Evolutionary conservation across 2,329 filamentous ascomycete genomes (phyloP), one percentile per base, ranked within the genome.

Genomic region (Trichoderma afroharzianum): DNA sequence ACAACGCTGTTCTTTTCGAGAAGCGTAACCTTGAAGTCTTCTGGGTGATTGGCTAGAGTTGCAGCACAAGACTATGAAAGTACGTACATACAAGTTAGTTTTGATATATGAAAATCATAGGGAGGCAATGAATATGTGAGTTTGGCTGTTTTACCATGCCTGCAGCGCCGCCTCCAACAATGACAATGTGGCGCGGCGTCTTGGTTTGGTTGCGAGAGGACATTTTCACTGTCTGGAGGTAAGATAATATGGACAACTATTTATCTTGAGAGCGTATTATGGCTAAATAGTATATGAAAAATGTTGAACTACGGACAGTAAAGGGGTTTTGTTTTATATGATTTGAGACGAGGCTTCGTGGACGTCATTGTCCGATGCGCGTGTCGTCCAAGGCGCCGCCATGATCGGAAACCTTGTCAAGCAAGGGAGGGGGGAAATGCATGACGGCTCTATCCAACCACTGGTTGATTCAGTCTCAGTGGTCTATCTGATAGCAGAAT

Each of bases 1-100:
- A 88, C 88, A 58, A 90, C 87, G 61, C 86, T 81, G 12, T 85
- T 85, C 76, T 83, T 81, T 72, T 91, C 89, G 26, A 92, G 82
- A 15, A 93, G 76, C 0, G 90, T 92, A 14, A 93, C 84, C 57
- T 89, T 86, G 81, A 91, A 93, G 73, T 86, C 87, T 47, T 91
- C 86, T 0, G 88, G 88, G 73, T 92, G 89, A 62, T 91, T 86
- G 61, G 89, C 86, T 32, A 93, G 84, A 33, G 91, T 90, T 33
- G 90, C 85, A 12, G 91, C 90, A 78, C 90, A 92, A 69, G 88
- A 88, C 90, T 86, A 58, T 50, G 2, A 5, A 9, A 6, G 14
- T 3, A 18, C 3, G 11, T 32, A 9, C 12, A 21, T 32, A 9
- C 12, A 21, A 59, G 30, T 18, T 2, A 30, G 26, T 8, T 32